Conservation (phyloP, 306 rosid species). For the Crotalaria pallida region DNA sequence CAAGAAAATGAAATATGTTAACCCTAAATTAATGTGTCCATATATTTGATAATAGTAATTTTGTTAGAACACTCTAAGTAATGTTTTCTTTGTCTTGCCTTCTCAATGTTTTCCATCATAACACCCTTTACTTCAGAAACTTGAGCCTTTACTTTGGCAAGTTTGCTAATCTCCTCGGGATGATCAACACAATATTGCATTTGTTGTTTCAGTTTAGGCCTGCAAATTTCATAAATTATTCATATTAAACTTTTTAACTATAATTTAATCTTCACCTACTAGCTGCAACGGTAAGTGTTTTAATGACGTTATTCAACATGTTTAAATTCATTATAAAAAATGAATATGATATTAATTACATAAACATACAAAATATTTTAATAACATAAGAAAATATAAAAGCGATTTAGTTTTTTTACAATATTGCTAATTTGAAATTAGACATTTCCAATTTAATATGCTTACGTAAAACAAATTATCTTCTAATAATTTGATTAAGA, state of each 20-base stretch:
- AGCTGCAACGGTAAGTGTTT: neutral
- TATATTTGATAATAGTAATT: neutral
- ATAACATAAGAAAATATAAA: neutral
- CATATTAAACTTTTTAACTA: neutral
- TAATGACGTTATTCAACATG: neutral
- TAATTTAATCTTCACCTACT: neutral
- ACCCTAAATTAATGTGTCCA: neutral
- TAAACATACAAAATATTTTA: neutral
- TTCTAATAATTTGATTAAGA: neutral
- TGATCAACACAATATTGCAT: constrained; percentile 93
- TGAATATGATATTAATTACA: neutral
- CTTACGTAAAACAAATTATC: neutral
- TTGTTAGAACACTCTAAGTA: neutral
- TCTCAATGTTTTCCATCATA: constrained; percentile 98
- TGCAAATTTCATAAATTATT: constrained; percentile 4
- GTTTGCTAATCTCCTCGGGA: constrained; percentile 95
- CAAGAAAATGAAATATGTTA: neutral
- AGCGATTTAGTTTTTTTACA: too few relatives aligned
- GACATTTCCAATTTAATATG: neutral
- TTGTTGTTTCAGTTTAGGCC: constrained; percentile 86
- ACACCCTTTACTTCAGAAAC: constrained; percentile 99
- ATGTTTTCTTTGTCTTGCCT: constrained; percentile 33
- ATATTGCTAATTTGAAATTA: neutral
- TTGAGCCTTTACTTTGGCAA: constrained; percentile 96
- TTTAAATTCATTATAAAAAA: neutral